Evolutionary conservation across 352 stramenopile species (phyloP).

Genomic region (Hyaloperonospora arabidopsidis): DNA sequence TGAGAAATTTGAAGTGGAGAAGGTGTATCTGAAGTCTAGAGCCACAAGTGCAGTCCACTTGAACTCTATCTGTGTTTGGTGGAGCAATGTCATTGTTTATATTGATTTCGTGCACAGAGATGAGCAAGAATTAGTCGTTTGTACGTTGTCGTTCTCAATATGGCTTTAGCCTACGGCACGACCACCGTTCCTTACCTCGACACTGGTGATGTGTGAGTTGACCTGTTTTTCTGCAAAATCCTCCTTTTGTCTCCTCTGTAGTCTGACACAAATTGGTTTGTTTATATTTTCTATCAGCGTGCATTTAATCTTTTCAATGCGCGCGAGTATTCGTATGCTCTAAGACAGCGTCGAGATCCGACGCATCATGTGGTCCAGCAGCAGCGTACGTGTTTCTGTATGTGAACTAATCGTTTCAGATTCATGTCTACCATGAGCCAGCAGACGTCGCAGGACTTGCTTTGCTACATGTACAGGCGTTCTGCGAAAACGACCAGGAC

Average conservation of each 20-base stretch:
- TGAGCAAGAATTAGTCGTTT: conserved; percentile 82
- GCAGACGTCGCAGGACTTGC: conserved; percentile 45
- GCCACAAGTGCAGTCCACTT: conserved; percentile 31
- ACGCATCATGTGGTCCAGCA: conserved; percentile 78
- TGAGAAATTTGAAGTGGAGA: conserved; percentile 84
- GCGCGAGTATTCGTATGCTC: conserved; percentile 77
- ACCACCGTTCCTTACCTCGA: conserved; percentile 77
- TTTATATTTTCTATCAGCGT: too few relatives aligned
- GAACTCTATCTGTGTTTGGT: neutral
- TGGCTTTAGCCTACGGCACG: conserved; percentile 80
- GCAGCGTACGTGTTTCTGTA: conserved; percentile 84
- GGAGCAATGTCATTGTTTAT: neutral
- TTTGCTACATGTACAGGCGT: conserved; percentile 74
- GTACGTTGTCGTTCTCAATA: conserved; percentile 80
- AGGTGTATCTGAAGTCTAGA: conserved; percentile 75
- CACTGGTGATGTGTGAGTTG: conserved; percentile 68
- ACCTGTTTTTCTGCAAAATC: neutral
- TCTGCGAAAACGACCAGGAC: conserved; percentile 42
- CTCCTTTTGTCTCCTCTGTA: neutral
- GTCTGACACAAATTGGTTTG: too few relatives aligned
- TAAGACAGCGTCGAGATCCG: conserved; percentile 64
- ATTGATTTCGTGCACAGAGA: conserved; percentile 29
- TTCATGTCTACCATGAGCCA: conserved; percentile 85
- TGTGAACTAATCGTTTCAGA: conserved; percentile 81
- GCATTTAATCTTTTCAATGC: too few relatives aligned